Percentiles rank a stretch among this genome's conserved stretches.
Evolutionary conservation across 306 rosid species (phyloP).

Genomic region (Dicorynia guianensis): DNA sequence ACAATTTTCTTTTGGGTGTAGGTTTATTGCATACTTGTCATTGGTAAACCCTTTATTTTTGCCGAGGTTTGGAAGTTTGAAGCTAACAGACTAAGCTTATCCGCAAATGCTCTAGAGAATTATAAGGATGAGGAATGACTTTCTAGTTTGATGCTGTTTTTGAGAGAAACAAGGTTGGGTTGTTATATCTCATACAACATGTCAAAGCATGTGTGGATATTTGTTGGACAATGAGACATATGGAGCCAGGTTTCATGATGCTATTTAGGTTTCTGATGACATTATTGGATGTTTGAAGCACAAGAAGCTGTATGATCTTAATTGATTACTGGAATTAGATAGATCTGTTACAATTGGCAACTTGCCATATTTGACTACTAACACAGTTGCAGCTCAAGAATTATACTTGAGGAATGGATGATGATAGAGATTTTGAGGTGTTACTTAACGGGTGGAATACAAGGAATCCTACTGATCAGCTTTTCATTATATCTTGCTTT

Average conservation of each 20-base stretch:
- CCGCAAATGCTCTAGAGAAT: constrained; percentile 31
- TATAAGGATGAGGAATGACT: constrained; percentile 22
- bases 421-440: constrained; percentile 70
- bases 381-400: constrained; percentile 22
- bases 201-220: constrained; percentile 7
- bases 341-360: constrained; percentile 27
- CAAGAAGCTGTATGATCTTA: constrained; percentile 25
- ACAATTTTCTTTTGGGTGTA: constrained; percentile 36
- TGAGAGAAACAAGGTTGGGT: constrained; percentile 37
- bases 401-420: constrained; percentile 69
- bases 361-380: constrained; percentile 27
- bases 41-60: background rate
- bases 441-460: constrained; percentile 75
- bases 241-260: constrained; percentile 23
- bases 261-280: constrained; percentile 24
- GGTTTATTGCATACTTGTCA: constrained; percentile 38
- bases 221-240: constrained; percentile 26
- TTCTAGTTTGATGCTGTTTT: constrained; percentile 21
- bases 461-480: constrained; percentile 78
- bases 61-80: constrained; percentile 6
- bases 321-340: constrained; percentile 22
- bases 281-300: background rate
- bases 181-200: constrained; percentile 37
- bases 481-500: constrained; percentile 73
- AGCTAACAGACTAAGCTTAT: constrained; percentile 17